Evolutionary conservation across 257 asterid species (phyloP).

Genomic region (Marsdenia floribunda): DNA sequence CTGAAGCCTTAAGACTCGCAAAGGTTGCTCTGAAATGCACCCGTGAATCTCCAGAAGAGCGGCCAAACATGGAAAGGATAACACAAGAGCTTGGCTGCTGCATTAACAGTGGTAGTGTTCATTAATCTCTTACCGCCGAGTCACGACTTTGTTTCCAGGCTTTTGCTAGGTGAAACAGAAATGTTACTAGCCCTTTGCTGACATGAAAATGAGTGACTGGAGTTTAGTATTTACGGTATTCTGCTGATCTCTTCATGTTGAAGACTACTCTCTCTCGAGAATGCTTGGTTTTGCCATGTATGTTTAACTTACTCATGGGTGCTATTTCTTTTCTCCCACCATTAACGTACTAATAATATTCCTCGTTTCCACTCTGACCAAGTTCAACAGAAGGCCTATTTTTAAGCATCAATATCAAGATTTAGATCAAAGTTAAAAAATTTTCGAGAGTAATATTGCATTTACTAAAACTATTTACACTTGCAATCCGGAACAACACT

Average conservation of each 20-base stretch:
- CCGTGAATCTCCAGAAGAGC: conserved; percentile 61
- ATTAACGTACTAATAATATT: neutral
- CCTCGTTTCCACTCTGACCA: neutral
- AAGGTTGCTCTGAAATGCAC: conserved; percentile 59
- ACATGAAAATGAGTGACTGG: conserved; percentile 4
- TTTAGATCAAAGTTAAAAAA: neutral
- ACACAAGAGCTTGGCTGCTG: conserved; percentile 34
- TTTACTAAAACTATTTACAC: conserved; percentile 20
- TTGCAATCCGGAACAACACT: neutral
- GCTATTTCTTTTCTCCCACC: conserved; percentile 22
- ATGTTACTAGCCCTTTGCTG: conserved; percentile 28
- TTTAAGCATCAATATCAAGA: neutral
- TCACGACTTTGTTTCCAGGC: neutral
- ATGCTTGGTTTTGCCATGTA: conserved; percentile 16
- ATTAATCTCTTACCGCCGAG: too few relatives aligned
- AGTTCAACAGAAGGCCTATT: neutral
- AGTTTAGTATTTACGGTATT: conserved; percentile 13
- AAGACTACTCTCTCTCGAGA: conserved; percentile 20
- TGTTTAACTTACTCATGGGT: neutral
- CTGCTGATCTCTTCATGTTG: conserved; percentile 10
- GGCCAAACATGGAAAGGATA: conserved; percentile 59
- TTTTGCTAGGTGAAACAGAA: conserved; percentile 2
- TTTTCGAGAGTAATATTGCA: neutral
- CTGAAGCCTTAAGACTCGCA: conserved; percentile 49
- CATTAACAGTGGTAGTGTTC: neutral